Evolutionary conservation across 2,329 filamentous ascomycete genomes (phyloP), one percentile per base, ranked within the genome.

Genomic region (Trichoderma atrobrunneum): DNA sequence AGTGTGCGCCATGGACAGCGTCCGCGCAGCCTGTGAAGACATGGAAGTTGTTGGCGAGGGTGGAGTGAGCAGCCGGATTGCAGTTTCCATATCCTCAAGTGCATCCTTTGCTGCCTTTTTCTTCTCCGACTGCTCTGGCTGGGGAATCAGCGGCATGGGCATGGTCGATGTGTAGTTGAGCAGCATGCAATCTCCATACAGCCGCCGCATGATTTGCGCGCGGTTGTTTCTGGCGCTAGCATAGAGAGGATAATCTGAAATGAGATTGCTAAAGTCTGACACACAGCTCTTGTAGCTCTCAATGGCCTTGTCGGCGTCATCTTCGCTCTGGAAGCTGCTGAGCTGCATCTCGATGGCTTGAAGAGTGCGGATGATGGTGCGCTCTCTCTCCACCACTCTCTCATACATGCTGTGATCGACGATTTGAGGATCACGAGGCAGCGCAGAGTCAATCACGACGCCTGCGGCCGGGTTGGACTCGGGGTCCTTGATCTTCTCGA

Each of bases 151-250:
- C 30, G 83, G 85, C 75, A 79, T 82, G 7, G 81, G 77, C 64
- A 78, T 81, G 60, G 80, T 79, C 0, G 78, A 77, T 16, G 81
- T 81, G 28, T 81, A 78, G 28, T 79, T 76, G 43, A 89, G 79
- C 26, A 91, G 80, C 77, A 90, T 84, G 3, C 83, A 81, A 77
- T 92, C 90, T 12, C 90, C 90, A 74, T 91, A 89, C 71, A 90
- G 81, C 62, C 91, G 84, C 26, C 91, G 83, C 34, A 87, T 76
- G 10, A 91, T 86, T 79, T 95, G 93, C 3, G 91, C 92, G 64
- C 92, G 87, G 80, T 95, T 95, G 79, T 94, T 92, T 72, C 89
- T 87, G 7, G 90, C 91, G 74, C 91, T 93, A 26, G 92, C 91
- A 80, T 95, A 95, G 36, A 83, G 80, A 3, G 92, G 91, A 68